Evolutionary conservation across 2,329 filamentous ascomycete genomes (phyloP).

Genomic region (Huntiella savannae): DNA sequence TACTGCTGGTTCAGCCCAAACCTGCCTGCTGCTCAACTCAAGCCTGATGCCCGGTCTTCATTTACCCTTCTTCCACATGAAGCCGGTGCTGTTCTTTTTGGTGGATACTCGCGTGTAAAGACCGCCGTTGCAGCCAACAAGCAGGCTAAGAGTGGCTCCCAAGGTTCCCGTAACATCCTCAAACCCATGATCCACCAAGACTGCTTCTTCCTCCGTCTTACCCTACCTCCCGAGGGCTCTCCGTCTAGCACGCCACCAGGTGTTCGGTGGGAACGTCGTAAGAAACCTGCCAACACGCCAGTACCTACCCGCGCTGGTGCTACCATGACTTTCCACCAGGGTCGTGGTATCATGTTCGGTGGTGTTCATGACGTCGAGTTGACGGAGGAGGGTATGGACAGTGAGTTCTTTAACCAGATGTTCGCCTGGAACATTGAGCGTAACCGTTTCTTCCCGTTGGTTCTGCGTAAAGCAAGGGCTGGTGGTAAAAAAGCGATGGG

Average conservation of each 20-base stretch:
- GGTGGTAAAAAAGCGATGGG: conserved; percentile 35
- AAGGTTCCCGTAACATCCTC: conserved; percentile 50
- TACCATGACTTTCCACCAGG: conserved; percentile 89
- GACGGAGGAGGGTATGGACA: conserved; percentile 87
- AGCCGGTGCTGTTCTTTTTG: conserved; percentile 72
- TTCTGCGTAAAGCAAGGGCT: conserved; percentile 52
- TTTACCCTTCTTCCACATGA: conserved; percentile 88
- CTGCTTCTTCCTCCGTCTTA: conserved; percentile 78
- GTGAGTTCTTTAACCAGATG: conserved; percentile 85
- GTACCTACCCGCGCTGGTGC: conserved; percentile 68
- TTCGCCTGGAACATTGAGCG: conserved; percentile 91
- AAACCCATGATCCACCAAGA: conserved; percentile 87
- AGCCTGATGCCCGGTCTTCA: conserved; percentile 77
- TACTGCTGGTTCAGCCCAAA: conserved; percentile 68
- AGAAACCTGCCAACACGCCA: conserved; percentile 77
- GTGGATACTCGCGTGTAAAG: conserved; percentile 87
- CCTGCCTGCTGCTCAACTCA: conserved; percentile 59
- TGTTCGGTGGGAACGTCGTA: conserved; percentile 81
- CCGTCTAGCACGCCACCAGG: conserved; percentile 45
- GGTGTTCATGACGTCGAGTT: conserved; percentile 87
- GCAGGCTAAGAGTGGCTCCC: conserved; percentile 40
- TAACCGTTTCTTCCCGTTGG: conserved; percentile 80
- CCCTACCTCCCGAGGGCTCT: conserved; percentile 49
- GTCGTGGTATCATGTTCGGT: conserved; percentile 79
- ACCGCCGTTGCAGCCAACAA: conserved; percentile 41